A percentile compares a stretch with the other conserved stretches of the same genome.
phyloP scores from a whole-genome alignment of 202 grass and related monocot genomes.

The Zizania palustris region DNA sequence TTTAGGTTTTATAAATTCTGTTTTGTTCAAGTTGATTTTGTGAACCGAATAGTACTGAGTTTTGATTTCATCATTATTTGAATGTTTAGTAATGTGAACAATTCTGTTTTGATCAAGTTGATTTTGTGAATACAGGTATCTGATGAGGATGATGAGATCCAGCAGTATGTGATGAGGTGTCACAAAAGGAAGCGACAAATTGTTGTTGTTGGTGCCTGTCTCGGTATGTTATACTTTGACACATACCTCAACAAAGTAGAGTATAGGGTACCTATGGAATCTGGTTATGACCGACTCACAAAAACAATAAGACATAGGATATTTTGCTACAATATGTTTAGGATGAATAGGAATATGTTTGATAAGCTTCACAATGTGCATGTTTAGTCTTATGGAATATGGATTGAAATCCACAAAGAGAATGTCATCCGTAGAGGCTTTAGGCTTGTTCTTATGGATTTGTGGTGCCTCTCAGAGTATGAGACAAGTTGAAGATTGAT shows the following conservation, averaged over 20 bases:
- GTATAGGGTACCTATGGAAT: neutral
- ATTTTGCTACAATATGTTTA: neutral
- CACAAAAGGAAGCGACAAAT: no score
- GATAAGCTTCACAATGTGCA: neutral
- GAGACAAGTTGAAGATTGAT: neutral
- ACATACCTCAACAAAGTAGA: neutral
- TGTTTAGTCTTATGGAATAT: neutral
- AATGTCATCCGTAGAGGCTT: neutral
- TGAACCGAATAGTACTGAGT: no score
- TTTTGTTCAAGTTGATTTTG: no score
- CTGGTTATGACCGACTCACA: neutral
- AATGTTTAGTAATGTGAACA: no score
- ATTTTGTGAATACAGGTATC: no score
- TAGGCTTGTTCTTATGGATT: neutral
- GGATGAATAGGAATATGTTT: neutral
- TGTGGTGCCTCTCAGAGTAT: neutral
- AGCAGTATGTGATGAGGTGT: no score
- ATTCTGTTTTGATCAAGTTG: no score
- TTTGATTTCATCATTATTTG: no score
- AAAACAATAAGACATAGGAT: neutral
- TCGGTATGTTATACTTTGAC: neutral
- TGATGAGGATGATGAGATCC: no score
- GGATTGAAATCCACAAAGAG: neutral
- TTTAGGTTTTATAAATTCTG: no score
- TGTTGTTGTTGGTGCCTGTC: neutral